Conservation (phyloP, 768 basidiomycete genomes). For the Rhizopogon rudus region DNA sequence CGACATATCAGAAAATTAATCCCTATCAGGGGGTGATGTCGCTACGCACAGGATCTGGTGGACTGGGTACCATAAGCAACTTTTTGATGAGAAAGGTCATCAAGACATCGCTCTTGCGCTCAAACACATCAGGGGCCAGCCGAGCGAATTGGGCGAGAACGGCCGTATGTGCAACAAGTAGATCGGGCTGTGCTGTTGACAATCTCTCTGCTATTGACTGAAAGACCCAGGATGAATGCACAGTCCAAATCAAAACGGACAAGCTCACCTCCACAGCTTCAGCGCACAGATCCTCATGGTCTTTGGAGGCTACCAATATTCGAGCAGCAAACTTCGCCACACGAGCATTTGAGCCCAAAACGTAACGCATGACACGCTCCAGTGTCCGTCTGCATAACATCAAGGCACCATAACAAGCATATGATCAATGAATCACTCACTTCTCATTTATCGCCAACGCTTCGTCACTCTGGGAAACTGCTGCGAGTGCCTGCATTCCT, state of each 20-base stretch:
- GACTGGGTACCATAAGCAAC: conserved; percentile 55
- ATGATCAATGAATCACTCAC: conserved; percentile 36
- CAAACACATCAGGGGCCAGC: conserved; percentile 67
- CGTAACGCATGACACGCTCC: conserved; percentile 59
- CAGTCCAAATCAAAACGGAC: background rate
- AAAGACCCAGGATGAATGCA: background rate
- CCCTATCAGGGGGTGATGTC: background rate
- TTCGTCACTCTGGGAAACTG: conserved; percentile 55
- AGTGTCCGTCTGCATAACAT: conserved; percentile 48
- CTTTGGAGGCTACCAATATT: conserved; percentile 55
- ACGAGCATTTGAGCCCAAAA: conserved; percentile 50
- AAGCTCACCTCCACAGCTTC: conserved; percentile 59
- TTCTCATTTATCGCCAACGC: conserved; percentile 57
- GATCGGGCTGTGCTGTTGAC: conserved; percentile 38
- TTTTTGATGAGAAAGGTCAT: conserved; percentile 68
- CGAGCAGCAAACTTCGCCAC: conserved; percentile 87
- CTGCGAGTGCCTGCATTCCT: conserved; percentile 72
- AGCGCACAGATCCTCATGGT: conserved; percentile 43
- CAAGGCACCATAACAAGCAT: background rate
- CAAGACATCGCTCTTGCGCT: conserved; percentile 70
- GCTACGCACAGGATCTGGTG: conserved; percentile 39
- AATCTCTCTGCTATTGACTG: conserved; percentile 60
- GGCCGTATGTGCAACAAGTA: conserved; percentile 60
- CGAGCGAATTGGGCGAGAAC: conserved; percentile 73
- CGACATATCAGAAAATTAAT: background rate